phyloP scores from a whole-genome alignment of 805 yeast genomes.

The Kurtzmaniella cleridarum region DNA sequence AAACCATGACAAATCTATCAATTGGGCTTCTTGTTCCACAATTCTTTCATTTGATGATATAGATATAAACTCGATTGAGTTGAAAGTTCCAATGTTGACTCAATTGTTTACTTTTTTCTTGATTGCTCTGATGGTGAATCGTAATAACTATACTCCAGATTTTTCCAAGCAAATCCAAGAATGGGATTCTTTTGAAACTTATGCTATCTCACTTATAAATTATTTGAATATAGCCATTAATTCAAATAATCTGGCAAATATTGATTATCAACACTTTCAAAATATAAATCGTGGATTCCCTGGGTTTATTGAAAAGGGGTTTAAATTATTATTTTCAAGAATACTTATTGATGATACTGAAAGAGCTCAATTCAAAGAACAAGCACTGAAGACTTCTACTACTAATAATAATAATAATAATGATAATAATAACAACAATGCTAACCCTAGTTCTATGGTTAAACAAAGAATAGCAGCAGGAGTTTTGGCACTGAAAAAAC shows the following conservation, averaged over 20 bases:
- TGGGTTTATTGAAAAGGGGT: constrained; percentile 23
- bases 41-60: constrained; percentile 41
- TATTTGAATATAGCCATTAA: constrained; percentile 33
- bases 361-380: no score
- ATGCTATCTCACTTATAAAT: constrained; percentile 43
- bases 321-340: constrained; percentile 25
- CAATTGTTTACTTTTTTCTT: constrained; percentile 47
- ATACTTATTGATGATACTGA: constrained; percentile 13
- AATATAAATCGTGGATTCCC: constrained; percentile 11
- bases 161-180: constrained; percentile 11
- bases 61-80: constrained; percentile 26
- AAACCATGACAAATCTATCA: constrained; percentile 11
- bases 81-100: constrained; percentile 38
- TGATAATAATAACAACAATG: no score
- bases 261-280: constrained; percentile 12
- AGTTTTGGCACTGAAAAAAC: no score
- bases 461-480: no score
- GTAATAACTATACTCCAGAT: constrained; percentile 12
- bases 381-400: no score
- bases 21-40: constrained; percentile 28
- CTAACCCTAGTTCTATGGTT: no score
- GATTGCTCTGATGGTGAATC: constrained; percentile 21
- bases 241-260: constrained; percentile 5
- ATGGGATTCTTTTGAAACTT: constrained; percentile 39
- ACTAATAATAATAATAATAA: no score